These are phyloP conservation scores for Arachis hypogaea DNA, from an alignment of 306 rosid genomes.

Conservation along the genomic window DNA sequence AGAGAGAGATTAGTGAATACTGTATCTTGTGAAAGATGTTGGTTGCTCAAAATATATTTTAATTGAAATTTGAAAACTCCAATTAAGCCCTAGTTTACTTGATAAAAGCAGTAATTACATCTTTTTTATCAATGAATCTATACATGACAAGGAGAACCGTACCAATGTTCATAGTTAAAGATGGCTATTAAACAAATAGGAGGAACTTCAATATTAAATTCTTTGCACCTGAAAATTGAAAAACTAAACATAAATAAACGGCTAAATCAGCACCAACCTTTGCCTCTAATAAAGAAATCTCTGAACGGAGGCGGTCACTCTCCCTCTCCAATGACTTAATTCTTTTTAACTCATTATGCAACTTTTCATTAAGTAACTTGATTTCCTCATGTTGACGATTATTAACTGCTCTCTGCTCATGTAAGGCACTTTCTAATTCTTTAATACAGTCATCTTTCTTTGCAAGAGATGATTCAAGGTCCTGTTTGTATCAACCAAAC, in stretches of 20 bases:
- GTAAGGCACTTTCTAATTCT: conserved; percentile 63
- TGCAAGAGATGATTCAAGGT: conserved; percentile 67
- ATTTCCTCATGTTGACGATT: conserved; percentile 68
- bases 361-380: conserved; percentile 69
- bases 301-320: conserved; percentile 72
- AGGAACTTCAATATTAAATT: conserved; percentile 23
- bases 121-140: conserved; percentile 5
- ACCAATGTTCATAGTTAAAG: conserved; percentile 20
- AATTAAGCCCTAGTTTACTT: conserved; percentile 31
- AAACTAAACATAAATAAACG: conserved; percentile 5
- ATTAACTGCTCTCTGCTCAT: conserved; percentile 64
- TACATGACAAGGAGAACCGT: conserved; percentile 12
- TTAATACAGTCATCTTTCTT: conserved; percentile 70
- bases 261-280: conserved; percentile 60
- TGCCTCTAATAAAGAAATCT: conserved; percentile 88
- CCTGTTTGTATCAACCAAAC: conserved; percentile 60
- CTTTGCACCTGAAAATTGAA: conserved; percentile 1
- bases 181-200: conserved; percentile 10
- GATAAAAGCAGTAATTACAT: background rate
- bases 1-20: conserved; percentile 1
- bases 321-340: conserved; percentile 87
- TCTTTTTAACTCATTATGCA: conserved; percentile 68
- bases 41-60: background rate
- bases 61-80: conserved; percentile 6
- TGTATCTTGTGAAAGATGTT: conserved; percentile 1